A percentile compares a stretch with the other conserved stretches of the same genome.
These are phyloP conservation scores for Crithidia expoeki DNA, from an alignment of 208 protist species.

Conservation along the genomic window DNA sequence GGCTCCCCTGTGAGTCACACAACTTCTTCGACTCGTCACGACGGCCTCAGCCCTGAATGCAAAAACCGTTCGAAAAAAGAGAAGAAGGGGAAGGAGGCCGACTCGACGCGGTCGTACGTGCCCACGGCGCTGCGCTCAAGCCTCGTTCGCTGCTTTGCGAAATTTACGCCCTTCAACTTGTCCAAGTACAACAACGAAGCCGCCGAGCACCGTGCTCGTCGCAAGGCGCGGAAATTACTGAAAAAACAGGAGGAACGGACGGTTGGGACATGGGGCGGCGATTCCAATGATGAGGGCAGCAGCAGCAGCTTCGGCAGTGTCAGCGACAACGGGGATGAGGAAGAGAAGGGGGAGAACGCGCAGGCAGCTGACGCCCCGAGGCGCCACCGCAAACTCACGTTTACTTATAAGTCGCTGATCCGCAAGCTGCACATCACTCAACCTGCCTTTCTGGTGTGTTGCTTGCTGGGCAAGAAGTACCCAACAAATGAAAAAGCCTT, in stretches of 20 bases:
- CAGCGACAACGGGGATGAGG: background rate
- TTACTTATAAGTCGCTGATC: slow-evolving; percentile 84
- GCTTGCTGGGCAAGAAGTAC: slow-evolving; percentile 94
- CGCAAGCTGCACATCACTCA: slow-evolving; percentile 82
- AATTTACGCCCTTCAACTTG: slow-evolving; percentile 93
- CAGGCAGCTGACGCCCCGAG: background rate
- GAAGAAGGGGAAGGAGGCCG: background rate
- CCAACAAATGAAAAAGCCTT: slow-evolving; percentile 84
- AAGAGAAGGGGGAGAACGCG: too few relatives aligned
- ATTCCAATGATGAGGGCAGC: background rate
- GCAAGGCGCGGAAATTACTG: background rate
- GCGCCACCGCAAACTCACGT: slow-evolving; percentile 19
- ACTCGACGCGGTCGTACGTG: slow-evolving; percentile 32
- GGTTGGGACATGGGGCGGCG: background rate
- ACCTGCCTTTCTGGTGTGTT: slow-evolving; percentile 87
- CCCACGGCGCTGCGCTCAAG: slow-evolving; percentile 87
- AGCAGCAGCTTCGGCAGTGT: background rate
- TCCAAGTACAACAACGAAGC: slow-evolving; percentile 95
- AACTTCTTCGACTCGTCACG: background rate
- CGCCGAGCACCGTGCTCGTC: slow-evolving; percentile 50
- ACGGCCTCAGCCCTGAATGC: background rate
- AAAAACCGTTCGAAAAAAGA: background rate
- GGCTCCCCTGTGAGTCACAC: background rate
- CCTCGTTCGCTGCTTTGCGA: slow-evolving; percentile 82
- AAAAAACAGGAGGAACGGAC: background rate